phyloP scores from a whole-genome alignment of 2,329 filamentous ascomycete species.

The Seiridium cupressi region DNA sequence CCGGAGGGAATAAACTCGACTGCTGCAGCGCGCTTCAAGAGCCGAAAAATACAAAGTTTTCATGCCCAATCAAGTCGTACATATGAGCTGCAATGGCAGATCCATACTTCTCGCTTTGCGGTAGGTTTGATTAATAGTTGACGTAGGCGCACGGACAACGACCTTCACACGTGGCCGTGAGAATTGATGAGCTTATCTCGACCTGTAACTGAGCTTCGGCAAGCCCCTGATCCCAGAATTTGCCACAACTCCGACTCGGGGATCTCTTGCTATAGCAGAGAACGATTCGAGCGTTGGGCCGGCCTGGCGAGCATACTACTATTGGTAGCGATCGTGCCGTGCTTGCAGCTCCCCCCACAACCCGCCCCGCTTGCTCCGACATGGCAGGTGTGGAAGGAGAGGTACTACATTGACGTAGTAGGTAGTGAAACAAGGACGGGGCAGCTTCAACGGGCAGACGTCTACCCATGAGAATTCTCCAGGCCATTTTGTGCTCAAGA shows the following conservation, averaged over 20 bases:
- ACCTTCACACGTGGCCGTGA: neutral
- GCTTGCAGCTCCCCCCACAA: slow-evolving; percentile 1
- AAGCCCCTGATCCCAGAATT: no score
- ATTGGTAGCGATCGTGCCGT: slow-evolving; percentile 2
- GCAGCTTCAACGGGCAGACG: neutral
- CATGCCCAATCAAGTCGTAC: no score
- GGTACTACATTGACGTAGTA: neutral
- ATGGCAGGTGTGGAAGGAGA: neutral
- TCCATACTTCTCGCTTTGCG: no score
- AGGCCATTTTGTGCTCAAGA: neutral
- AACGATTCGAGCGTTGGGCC: neutral
- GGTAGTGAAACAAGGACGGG: neutral
- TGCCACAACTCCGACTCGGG: neutral
- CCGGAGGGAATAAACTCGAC: neutral
- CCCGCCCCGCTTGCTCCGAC: neutral
- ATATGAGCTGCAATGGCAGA: no score
- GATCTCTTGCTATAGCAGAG: neutral
- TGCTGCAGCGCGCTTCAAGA: neutral
- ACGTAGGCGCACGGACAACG: neutral
- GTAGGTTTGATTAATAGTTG: neutral
- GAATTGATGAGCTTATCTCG: neutral
- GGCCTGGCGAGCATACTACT: neutral
- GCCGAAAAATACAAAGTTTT: no score
- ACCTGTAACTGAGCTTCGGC: no score
- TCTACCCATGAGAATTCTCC: neutral